A percentile compares a stretch with the other conserved stretches of the same genome.
Evolutionary conservation across 1,284 basidiomycete genomes (phyloP).

Genomic region (Hemileia vastatrix): DNA sequence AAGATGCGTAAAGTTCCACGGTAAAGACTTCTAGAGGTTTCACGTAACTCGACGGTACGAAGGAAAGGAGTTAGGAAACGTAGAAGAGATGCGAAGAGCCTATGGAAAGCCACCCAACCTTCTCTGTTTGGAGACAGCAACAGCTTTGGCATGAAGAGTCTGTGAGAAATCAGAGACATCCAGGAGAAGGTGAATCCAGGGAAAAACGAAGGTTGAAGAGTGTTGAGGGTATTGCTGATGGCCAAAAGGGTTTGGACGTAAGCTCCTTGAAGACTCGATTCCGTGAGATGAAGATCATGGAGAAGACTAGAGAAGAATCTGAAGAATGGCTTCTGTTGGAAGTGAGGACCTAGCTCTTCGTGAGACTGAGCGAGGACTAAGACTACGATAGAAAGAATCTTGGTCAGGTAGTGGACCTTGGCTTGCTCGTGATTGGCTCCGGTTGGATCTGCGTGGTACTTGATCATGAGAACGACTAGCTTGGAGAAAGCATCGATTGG

Average conservation of each 20-base stretch:
- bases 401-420: slow-evolving; percentile 92
- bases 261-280: slow-evolving; percentile 65
- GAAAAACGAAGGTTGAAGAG: slow-evolving; percentile 89
- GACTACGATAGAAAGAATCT: slow-evolving; percentile 94
- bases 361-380: slow-evolving; percentile 89
- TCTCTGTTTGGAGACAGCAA: slow-evolving; percentile 71
- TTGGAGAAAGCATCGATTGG: slow-evolving; percentile 94
- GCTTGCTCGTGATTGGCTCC: slow-evolving; percentile 81
- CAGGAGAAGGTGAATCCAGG: slow-evolving; percentile 97
- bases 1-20: slow-evolving; percentile 79
- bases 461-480: slow-evolving; percentile 95
- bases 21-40: slow-evolving; percentile 76
- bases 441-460: slow-evolving; percentile 85
- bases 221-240: slow-evolving; percentile 90
- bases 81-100: slow-evolving; percentile 79
- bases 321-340: slow-evolving; percentile 97
- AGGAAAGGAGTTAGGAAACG: slow-evolving; percentile 89
- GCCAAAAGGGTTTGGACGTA: slow-evolving; percentile 83
- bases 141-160: slow-evolving; percentile 93
- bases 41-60: slow-evolving; percentile 66
- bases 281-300: slow-evolving; percentile 80
- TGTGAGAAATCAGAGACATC: slow-evolving; percentile 90
- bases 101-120: slow-evolving; percentile 94
- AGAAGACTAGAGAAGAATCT: slow-evolving; percentile 94
- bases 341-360: slow-evolving; percentile 77